Evolutionary conservation across 2,329 filamentous ascomycete species (phyloP).

Genomic region (Juglanconis sp.): DNA sequence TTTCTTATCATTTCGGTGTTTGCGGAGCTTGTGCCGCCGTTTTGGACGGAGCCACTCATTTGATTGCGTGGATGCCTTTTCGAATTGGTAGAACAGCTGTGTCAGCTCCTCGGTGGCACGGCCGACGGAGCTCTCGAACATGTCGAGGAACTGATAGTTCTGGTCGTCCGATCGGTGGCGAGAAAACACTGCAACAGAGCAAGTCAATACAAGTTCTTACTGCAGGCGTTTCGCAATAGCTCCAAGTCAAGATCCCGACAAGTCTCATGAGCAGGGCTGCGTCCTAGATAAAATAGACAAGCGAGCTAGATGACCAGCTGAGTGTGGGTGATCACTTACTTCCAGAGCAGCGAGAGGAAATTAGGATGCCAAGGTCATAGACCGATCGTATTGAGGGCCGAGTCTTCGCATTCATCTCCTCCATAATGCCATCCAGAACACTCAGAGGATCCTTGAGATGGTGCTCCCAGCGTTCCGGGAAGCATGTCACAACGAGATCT

Average conservation of each 20-base stretch:
- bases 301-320: no score
- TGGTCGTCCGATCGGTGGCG: conserved; percentile 55
- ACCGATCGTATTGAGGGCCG: conserved; percentile 56
- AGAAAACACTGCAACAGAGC: conserved; percentile 44
- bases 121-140: conserved; percentile 65
- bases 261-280: no score
- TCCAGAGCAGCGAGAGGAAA: conserved; percentile 57
- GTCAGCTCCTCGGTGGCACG: conserved; percentile 51
- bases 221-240: neutral
- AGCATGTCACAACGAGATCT: conserved; percentile 59
- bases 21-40: conserved; percentile 23
- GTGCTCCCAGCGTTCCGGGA: conserved; percentile 57
- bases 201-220: neutral
- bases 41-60: conserved; percentile 46
- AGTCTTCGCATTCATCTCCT: conserved; percentile 64
- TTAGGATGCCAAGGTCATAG: conserved; percentile 60
- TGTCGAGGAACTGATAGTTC: conserved; percentile 63
- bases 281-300: neutral
- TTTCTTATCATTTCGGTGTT: conserved; percentile 28
- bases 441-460: conserved; percentile 61
- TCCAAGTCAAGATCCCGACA: neutral
- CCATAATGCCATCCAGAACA: conserved; percentile 60
- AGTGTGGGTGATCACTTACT: conserved; percentile 17
- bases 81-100: conserved; percentile 58
- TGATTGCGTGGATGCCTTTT: conserved; percentile 54